Evolutionary conservation across 2,329 filamentous ascomycete genomes (phyloP).

Genomic region (Ophioceras dolichostomum): DNA sequence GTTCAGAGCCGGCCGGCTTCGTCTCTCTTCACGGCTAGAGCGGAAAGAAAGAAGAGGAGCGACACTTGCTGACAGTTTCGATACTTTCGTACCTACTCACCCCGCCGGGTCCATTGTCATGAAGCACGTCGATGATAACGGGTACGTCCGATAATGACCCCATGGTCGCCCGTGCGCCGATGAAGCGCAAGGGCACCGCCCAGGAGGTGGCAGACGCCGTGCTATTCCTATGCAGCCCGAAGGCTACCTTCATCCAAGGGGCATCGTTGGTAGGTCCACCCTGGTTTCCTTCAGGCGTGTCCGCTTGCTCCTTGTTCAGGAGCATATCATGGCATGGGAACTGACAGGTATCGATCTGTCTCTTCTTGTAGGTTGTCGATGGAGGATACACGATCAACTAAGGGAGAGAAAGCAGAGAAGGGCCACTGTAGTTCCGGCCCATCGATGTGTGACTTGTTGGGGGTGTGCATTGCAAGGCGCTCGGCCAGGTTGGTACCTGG

Average conservation of each 20-base stretch:
- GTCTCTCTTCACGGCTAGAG: too few species aligned
- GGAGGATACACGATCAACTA: conserved; percentile 3
- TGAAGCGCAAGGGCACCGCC: conserved; percentile 26
- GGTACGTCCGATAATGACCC: conserved; percentile 20
- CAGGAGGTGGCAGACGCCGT: conserved; percentile 33
- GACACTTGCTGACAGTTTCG: too few species aligned
- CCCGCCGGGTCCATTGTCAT: neutral
- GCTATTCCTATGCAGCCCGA: conserved; percentile 29
- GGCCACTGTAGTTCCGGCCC: too few species aligned
- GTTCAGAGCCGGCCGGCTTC: too few species aligned
- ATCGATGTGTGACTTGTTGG: too few species aligned
- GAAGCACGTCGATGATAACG: conserved; percentile 27
- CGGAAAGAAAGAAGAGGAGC: too few species aligned
- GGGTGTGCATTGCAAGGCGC: too few species aligned
- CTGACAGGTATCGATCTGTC: neutral
- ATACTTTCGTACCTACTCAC: too few species aligned
- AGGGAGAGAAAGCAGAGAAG: too few species aligned
- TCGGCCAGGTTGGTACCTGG: too few species aligned
- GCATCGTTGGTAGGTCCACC: conserved; percentile 16
- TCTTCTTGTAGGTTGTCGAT: conserved; percentile 3
- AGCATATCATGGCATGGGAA: too few species aligned
- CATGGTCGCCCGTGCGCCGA: conserved; percentile 19
- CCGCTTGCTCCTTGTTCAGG: neutral
- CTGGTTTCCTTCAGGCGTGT: neutral
- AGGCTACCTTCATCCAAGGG: conserved; percentile 32